Percentiles rank a stretch among this genome's conserved stretches.
These are phyloP conservation scores for Thalia dealbata DNA, from an alignment of 176 grass and related monocot species.

Conservation along the genomic window DNA sequence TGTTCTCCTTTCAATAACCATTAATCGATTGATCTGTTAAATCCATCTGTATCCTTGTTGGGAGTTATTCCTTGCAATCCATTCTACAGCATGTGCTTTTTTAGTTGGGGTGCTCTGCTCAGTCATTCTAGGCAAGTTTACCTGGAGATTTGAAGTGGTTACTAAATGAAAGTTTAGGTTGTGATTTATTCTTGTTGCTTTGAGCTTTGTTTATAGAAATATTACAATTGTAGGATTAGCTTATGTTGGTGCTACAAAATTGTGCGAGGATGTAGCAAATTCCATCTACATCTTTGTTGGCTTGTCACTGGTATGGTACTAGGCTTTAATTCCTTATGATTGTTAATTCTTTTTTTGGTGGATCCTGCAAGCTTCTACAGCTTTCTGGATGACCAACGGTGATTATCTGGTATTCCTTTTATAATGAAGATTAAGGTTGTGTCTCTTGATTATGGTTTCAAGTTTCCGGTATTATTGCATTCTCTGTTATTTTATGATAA, in stretches of 20 bases:
- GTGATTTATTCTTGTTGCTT: not conserved
- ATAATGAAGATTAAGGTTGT: not conserved
- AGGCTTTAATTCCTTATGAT: not conserved
- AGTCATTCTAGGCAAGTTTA: not conserved
- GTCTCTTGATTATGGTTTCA: not conserved
- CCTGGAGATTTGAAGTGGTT: not conserved
- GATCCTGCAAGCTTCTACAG: not conserved
- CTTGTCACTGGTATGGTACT: constrained; percentile 20
- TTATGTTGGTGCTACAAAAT: constrained; percentile 1
- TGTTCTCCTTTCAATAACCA: not conserved
- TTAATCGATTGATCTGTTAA: not conserved
- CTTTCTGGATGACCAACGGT: not conserved
- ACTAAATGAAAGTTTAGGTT: not conserved
- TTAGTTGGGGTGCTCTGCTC: not conserved
- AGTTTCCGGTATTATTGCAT: not conserved
- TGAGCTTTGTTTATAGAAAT: constrained; percentile 2
- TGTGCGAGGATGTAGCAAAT: constrained; percentile 7
- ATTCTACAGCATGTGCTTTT: not conserved
- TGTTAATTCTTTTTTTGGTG: not conserved
- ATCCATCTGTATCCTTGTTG: not conserved
- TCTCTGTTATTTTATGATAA: not conserved
- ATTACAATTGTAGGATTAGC: constrained; percentile 15
- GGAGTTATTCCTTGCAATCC: not conserved
- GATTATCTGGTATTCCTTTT: not conserved
- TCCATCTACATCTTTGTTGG: constrained; percentile 13